Conservation (phyloP, 768 basidiomycete species). For the Lentinula detonsa region DNA sequence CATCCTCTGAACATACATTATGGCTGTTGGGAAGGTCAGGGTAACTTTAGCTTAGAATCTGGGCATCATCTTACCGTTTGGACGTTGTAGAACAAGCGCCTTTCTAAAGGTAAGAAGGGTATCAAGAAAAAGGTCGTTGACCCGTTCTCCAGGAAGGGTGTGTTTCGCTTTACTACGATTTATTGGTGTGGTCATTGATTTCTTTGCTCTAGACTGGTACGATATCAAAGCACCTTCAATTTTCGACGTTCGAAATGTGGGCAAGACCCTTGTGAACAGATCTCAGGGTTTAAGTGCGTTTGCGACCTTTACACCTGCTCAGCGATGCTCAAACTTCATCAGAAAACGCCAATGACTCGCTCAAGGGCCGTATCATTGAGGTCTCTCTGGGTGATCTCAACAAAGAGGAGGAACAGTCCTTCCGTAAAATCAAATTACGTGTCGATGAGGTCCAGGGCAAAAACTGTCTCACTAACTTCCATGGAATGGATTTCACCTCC, state of each 20-base stretch:
- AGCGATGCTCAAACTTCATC: conserved; percentile 10
- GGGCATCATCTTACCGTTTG: conserved; percentile 7
- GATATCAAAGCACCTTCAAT: conserved; percentile 98
- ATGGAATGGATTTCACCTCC: conserved; percentile 99
- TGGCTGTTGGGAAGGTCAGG: conserved; percentile 88
- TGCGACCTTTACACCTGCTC: not conserved
- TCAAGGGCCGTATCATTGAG: conserved; percentile 96
- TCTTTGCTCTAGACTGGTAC: conserved; percentile 79
- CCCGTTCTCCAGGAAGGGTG: conserved; percentile 99
- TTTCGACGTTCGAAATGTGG: conserved; percentile 94
- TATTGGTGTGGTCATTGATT: not conserved
- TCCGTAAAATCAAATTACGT: conserved; percentile 99
- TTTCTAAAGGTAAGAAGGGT: conserved; percentile 97
- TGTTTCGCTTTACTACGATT: conserved; percentile 3
- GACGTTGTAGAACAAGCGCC: conserved; percentile 80
- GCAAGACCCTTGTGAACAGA: conserved; percentile 98
- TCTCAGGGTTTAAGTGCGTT: conserved; percentile 95
- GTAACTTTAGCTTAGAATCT: not conserved
- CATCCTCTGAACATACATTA: conserved; percentile 38
- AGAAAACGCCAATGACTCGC: conserved; percentile 99
- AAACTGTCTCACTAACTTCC: conserved; percentile 99
- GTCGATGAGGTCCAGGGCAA: conserved; percentile 96
- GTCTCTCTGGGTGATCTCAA: conserved; percentile 95
- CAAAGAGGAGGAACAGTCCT: conserved; percentile 99
- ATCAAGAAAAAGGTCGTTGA: conserved; percentile 99